A percentile compares a stretch with the other conserved stretches of the same genome.
These are phyloP conservation scores for Magnaporthiopsis poae DNA, from an alignment of 2,329 filamentous ascomycete species.

Conservation along the genomic window DNA sequence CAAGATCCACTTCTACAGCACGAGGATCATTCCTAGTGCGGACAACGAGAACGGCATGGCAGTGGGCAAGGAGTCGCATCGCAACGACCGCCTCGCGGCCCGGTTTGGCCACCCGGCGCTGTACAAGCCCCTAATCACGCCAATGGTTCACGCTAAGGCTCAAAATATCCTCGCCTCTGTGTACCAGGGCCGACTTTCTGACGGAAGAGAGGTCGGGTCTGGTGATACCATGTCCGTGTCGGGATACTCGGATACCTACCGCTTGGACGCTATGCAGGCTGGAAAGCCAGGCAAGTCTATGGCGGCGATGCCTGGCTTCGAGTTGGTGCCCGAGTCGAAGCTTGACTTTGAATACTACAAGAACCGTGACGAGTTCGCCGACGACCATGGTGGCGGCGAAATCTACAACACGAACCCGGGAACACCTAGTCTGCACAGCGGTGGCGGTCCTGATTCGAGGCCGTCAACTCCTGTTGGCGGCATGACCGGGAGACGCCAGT, in stretches of 20 bases:
- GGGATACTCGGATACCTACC: slow-evolving; percentile 74
- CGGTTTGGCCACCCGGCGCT: slow-evolving; percentile 86
- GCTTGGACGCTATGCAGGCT: slow-evolving; percentile 68
- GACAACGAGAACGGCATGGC: slow-evolving; percentile 33
- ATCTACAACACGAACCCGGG: slow-evolving; percentile 54
- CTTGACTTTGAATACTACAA: slow-evolving; percentile 91
- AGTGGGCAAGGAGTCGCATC: slow-evolving; percentile 35
- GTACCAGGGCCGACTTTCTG: slow-evolving; percentile 69
- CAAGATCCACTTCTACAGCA: slow-evolving; percentile 71
- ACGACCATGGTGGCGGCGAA: slow-evolving; percentile 72
- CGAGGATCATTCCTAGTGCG: slow-evolving; percentile 42
- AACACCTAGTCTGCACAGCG: slow-evolving; percentile 37
- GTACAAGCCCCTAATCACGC: slow-evolving; percentile 79
- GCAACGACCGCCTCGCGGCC: slow-evolving; percentile 60
- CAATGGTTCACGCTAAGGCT: slow-evolving; percentile 88
- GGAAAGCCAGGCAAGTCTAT: slow-evolving; percentile 39
- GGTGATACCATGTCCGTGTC: slow-evolving; percentile 49
- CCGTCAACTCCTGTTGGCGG: slow-evolving; percentile 39
- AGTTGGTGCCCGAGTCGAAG: slow-evolving; percentile 75
- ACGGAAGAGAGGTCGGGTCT: slow-evolving; percentile 51
- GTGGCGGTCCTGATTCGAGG: slow-evolving; percentile 34
- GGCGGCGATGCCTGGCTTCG: slow-evolving; percentile 58
- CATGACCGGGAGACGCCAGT: slow-evolving; percentile 20
- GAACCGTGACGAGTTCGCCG: slow-evolving; percentile 75
- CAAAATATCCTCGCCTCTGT: slow-evolving; percentile 78